Conservation (phyloP, 177 flowering plant species). For the Telopea speciosissima region DNA sequence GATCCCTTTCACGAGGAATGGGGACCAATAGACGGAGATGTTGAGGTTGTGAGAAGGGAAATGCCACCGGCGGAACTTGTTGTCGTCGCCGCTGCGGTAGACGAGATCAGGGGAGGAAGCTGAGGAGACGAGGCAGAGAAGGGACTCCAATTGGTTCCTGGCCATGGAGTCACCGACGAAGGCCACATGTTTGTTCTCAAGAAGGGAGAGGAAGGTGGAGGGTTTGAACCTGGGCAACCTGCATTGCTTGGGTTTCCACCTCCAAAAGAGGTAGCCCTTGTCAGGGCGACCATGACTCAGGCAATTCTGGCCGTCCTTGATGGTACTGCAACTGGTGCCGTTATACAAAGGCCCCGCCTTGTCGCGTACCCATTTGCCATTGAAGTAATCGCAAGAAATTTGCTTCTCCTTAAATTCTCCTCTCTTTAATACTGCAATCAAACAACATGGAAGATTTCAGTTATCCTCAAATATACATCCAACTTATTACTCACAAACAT, state of each 20-base stretch:
- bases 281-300: slow-evolving; percentile 78
- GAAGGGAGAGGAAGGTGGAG: slow-evolving; percentile 43
- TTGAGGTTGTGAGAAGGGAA: slow-evolving; percentile 9
- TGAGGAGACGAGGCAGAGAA: slow-evolving; percentile 63
- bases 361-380: slow-evolving; percentile 70
- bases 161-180: slow-evolving; percentile 96
- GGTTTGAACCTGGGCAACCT: slow-evolving; percentile 69
- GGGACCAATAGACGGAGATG: slow-evolving; percentile 7
- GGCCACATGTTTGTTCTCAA: slow-evolving; percentile 59
- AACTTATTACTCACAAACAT: too few relatives aligned
- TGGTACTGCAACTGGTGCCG: slow-evolving; percentile 63
- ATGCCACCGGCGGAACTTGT: slow-evolving; percentile 15
- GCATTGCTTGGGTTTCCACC: slow-evolving; percentile 72
- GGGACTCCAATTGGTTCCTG: slow-evolving; percentile 87
- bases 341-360: slow-evolving; percentile 60
- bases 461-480: too few relatives aligned
- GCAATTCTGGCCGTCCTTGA: slow-evolving; percentile 86
- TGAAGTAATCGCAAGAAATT: slow-evolving; percentile 46
- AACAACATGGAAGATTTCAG: too few relatives aligned
- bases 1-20: slow-evolving; percentile 28
- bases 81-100: slow-evolving; percentile 31
- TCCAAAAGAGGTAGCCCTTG: slow-evolving; percentile 63
- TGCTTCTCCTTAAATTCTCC: not conserved
- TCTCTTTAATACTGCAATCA: too few relatives aligned
- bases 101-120: slow-evolving; percentile 48